These are phyloP conservation scores for Leucocoprinus sp. DNA, from an alignment of 768 basidiomycete genomes.

Conservation along the genomic window DNA sequence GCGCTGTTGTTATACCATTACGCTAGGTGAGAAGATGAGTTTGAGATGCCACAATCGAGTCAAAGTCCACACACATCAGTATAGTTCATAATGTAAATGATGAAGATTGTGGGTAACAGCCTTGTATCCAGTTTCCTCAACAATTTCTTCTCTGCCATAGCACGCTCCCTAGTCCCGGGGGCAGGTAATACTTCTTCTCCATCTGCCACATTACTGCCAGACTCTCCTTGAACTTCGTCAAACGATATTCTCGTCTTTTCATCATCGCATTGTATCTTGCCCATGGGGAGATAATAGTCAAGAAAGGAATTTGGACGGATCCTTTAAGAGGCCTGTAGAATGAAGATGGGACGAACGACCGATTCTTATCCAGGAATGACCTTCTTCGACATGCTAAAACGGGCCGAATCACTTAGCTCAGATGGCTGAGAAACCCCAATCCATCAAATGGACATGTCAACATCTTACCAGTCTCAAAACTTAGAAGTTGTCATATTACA, in stretches of 20 bases:
- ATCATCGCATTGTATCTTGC: not conserved
- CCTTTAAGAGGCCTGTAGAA: not conserved
- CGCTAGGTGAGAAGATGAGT: conserved; percentile 19
- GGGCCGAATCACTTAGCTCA: not conserved
- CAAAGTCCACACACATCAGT: conserved; percentile 41
- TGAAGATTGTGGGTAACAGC: conserved; percentile 46
- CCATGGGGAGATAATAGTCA: not conserved
- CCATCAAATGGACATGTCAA: not conserved
- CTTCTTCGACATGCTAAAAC: not conserved
- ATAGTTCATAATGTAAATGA: conserved; percentile 62
- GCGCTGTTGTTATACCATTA: conserved; percentile 41
- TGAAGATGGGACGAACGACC: no score
- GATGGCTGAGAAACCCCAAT: not conserved
- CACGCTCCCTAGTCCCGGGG: conserved; percentile 17
- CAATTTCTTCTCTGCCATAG: conserved; percentile 27
- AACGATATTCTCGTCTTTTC: not conserved
- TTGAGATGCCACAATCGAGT: not conserved
- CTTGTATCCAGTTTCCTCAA: conserved; percentile 51
- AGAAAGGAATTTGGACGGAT: not conserved
- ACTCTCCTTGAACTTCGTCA: not conserved
- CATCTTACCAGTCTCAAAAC: not conserved
- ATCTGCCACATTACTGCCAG: not conserved
- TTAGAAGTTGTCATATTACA: no score
- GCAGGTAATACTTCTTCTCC: not conserved
- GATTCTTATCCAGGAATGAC: not conserved